Evolutionary conservation across 2,329 filamentous ascomycete species (phyloP).

Genomic region (Paradendryphiella salina): DNA sequence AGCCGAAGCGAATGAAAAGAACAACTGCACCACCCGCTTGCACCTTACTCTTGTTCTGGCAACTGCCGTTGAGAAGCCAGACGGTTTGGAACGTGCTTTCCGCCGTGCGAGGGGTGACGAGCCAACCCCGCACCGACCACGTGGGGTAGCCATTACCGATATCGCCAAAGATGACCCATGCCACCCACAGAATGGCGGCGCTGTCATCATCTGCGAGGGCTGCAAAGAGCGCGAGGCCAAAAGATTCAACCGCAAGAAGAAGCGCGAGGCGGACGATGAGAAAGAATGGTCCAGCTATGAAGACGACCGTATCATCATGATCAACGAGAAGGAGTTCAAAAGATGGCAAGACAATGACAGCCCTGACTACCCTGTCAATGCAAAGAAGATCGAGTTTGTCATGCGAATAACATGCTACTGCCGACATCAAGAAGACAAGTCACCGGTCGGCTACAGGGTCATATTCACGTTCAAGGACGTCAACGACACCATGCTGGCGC

Average conservation of each 20-base stretch:
- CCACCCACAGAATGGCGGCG: constrained; percentile 83
- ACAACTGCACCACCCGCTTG: constrained; percentile 51
- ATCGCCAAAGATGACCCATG: constrained; percentile 64
- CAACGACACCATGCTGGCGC: constrained; percentile 74
- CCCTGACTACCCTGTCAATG: constrained; percentile 36
- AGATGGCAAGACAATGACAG: constrained; percentile 37
- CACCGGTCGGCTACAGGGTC: constrained; percentile 73
- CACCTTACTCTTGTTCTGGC: constrained; percentile 71
- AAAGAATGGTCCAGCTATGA: constrained; percentile 68
- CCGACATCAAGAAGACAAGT: constrained; percentile 90
- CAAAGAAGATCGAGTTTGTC: constrained; percentile 78
- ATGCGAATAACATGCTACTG: constrained; percentile 99
- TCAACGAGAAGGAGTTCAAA: constrained; percentile 47
- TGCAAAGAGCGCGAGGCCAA: constrained; percentile 92
- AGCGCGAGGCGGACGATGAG: constrained; percentile 84
- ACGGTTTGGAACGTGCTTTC: constrained; percentile 68
- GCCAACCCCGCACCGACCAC: constrained; percentile 42
- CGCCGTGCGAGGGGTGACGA: constrained; percentile 57
- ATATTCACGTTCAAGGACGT: constrained; percentile 93
- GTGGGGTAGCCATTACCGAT: constrained; percentile 48
- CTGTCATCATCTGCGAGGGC: constrained; percentile 87
- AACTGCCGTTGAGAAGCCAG: constrained; percentile 80
- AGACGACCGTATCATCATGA: constrained; percentile 50
- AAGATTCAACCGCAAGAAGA: constrained; percentile 89
- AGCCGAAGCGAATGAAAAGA: constrained; percentile 72